These are phyloP conservation scores for Gastrolobium bilobum DNA, from an alignment of 306 rosid genomes.

Conservation along the genomic window DNA sequence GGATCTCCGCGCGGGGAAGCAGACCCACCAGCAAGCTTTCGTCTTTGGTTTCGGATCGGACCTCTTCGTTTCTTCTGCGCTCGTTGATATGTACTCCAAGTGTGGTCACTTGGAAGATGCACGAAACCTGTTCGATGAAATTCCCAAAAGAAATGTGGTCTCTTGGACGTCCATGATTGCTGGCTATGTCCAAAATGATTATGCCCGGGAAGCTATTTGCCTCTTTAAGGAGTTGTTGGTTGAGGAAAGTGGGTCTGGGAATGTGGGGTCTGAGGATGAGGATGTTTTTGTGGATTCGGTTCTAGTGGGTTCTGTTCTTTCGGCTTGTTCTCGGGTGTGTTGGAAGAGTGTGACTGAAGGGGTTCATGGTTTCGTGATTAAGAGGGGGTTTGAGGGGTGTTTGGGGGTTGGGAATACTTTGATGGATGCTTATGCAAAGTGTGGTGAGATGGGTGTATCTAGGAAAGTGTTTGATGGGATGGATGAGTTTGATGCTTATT, in stretches of 20 bases:
- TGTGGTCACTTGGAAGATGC: slow-evolving; percentile 69
- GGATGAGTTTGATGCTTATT: slow-evolving; percentile 72
- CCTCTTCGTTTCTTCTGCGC: slow-evolving; percentile 80
- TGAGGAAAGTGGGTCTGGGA: slow-evolving; percentile 54
- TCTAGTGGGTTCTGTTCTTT: slow-evolving; percentile 70
- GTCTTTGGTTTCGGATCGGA: slow-evolving; percentile 69
- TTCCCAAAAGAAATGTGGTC: slow-evolving; percentile 72
- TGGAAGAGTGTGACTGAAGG: slow-evolving; percentile 65
- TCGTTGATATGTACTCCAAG: slow-evolving; percentile 80
- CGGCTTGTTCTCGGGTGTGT: slow-evolving; percentile 76
- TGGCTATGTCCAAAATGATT: slow-evolving; percentile 70
- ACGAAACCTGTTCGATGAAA: slow-evolving; percentile 73
- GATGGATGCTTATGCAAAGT: slow-evolving; percentile 92
- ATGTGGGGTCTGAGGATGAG: slow-evolving; percentile 39
- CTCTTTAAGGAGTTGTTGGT: slow-evolving; percentile 70
- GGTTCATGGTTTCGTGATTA: slow-evolving; percentile 73
- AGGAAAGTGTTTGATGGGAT: slow-evolving; percentile 83
- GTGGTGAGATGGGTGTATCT: slow-evolving; percentile 63
- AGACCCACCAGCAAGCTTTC: slow-evolving; percentile 82
- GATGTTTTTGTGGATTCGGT: slow-evolving; percentile 64
- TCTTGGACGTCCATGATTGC: slow-evolving; percentile 87
- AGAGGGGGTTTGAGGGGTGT: slow-evolving; percentile 69
- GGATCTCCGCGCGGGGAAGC: slow-evolving; percentile 74
- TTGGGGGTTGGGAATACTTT: slow-evolving; percentile 77
- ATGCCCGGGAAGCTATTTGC: slow-evolving; percentile 54